Percentiles rank a stretch among this genome's conserved stretches.
These are phyloP conservation scores for Chalciporus chontae DNA, from an alignment of 768 basidiomycete genomes.

Conservation along the genomic window DNA sequence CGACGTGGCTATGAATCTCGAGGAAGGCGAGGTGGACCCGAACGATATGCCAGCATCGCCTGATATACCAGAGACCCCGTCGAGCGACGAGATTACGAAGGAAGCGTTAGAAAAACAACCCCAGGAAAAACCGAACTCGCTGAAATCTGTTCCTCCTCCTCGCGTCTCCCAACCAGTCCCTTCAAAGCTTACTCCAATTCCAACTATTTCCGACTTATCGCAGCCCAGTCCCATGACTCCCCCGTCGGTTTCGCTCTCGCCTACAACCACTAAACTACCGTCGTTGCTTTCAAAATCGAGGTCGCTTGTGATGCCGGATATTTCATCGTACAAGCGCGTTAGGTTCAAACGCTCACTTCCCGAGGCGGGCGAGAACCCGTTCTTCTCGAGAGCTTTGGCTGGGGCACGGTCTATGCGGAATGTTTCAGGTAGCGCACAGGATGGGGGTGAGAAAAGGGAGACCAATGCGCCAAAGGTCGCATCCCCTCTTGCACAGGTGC, in stretches of 20 bases:
- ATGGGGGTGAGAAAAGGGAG: not conserved
- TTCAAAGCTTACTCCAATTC: not conserved
- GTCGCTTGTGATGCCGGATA: constrained; percentile 19
- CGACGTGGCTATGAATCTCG: constrained; percentile 2
- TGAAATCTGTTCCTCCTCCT: not conserved
- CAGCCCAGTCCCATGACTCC: not conserved
- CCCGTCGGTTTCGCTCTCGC: not conserved
- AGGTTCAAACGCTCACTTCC: constrained; percentile 19
- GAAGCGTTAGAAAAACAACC: not conserved
- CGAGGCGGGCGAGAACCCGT: constrained; percentile 13
- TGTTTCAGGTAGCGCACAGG: not conserved
- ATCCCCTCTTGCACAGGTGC: not conserved
- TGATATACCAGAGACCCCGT: not conserved
- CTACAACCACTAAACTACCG: not conserved
- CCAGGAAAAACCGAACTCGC: not conserved
- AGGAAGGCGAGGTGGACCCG: constrained; percentile 17
- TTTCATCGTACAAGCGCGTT: constrained; percentile 20
- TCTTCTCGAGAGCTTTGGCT: constrained; percentile 24
- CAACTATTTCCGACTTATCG: not conserved
- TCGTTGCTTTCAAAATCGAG: not conserved
- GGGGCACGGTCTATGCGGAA: constrained; percentile 1
- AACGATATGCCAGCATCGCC: not conserved
- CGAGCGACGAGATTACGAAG: constrained; percentile 18
- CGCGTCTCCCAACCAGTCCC: not conserved
- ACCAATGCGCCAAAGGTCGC: not conserved